Conservation (phyloP, 352 stramenopile species). For the Phytophthora sp. region DNA sequence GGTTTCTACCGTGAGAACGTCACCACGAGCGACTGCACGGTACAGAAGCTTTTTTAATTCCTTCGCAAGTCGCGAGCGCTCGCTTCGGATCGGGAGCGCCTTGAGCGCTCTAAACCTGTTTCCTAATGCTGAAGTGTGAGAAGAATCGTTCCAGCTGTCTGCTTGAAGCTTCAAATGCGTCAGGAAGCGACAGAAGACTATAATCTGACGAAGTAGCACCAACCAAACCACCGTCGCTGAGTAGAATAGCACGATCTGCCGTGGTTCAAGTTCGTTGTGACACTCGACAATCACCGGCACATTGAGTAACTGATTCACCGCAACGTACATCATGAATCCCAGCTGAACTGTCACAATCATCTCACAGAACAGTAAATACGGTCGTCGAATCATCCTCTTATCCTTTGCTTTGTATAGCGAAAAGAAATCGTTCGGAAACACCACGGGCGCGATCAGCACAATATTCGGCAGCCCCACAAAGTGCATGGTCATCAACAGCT, state of each 20-base stretch:
- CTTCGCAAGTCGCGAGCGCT: slow-evolving; percentile 40
- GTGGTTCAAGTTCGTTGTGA: slow-evolving; percentile 35
- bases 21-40: slow-evolving; percentile 57
- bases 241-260: slow-evolving; percentile 63
- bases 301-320: slow-evolving; percentile 45
- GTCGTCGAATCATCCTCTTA: slow-evolving; percentile 63
- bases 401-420: slow-evolving; percentile 60
- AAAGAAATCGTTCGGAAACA: slow-evolving; percentile 60
- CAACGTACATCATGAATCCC: slow-evolving; percentile 67
- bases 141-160: slow-evolving; percentile 66
- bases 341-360: slow-evolving; percentile 62
- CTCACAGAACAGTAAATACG: slow-evolving; percentile 76
- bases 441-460: slow-evolving; percentile 58
- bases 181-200: slow-evolving; percentile 77
- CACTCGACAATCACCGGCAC: slow-evolving; percentile 57
- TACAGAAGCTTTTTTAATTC: slow-evolving; percentile 74
- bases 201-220: slow-evolving; percentile 66
- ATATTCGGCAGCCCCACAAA: slow-evolving; percentile 60
- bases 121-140: slow-evolving; percentile 65
- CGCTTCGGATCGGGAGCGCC: slow-evolving; percentile 35
- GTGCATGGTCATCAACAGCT: slow-evolving; percentile 53
- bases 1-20: slow-evolving; percentile 47
- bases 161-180: slow-evolving; percentile 80
- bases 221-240: slow-evolving; percentile 60
- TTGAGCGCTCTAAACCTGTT: slow-evolving; percentile 51